Base-by-base conservation (phyloP, 1,284 basidiomycete genomes). In the Heterobasidion annosum region DNA sequence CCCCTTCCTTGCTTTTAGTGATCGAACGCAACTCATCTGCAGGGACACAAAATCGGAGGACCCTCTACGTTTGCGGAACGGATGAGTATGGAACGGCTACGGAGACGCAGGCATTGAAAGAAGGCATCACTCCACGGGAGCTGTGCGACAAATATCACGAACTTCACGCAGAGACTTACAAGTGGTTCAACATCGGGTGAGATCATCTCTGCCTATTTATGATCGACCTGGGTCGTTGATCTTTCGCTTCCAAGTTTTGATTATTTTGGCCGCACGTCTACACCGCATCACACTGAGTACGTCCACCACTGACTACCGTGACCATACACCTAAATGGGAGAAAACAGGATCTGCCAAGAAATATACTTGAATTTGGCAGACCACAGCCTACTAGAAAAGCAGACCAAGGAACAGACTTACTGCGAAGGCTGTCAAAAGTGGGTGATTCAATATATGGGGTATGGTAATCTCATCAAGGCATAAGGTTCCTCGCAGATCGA, bases 81-180 rank as follows among this genome's bases (percentile, higher is more conserved):
- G 96, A 99, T 68, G 96, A 99, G 71, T 99, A 99, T 65, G 96
- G 96, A 35, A 99, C 96, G 1, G 96, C 96, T 0, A 98, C 97
- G 1, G 96, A 99, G 77, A 98, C 95, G 1, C 91, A 97, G 72
- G 97, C 96, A 3, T 70, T 98, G 56, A 97, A 98, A 68, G 97
- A 99, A 68, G 87, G 88, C 0, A 74, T 98, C 32, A 85, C 91
- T 7, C 93, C 97, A 0, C 77, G 81, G 61, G 84, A 90, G 65
- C 79, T 99, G 3, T 97, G 93, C 68, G 93, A 97, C 72, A 97
- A 98, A 73, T 98, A 98, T 69, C 77, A 96, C 66, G 78, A 81
- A 34, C 76, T 98, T 12, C 96, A 99, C 65, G 86, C 84, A 55
- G 88, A 93, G 62, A 95, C 95, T 2, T 99, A 99, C 73, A 81